Evolutionary conservation across 2,329 filamentous ascomycete genomes (phyloP).

Genomic region (Metarhizium sp.): DNA sequence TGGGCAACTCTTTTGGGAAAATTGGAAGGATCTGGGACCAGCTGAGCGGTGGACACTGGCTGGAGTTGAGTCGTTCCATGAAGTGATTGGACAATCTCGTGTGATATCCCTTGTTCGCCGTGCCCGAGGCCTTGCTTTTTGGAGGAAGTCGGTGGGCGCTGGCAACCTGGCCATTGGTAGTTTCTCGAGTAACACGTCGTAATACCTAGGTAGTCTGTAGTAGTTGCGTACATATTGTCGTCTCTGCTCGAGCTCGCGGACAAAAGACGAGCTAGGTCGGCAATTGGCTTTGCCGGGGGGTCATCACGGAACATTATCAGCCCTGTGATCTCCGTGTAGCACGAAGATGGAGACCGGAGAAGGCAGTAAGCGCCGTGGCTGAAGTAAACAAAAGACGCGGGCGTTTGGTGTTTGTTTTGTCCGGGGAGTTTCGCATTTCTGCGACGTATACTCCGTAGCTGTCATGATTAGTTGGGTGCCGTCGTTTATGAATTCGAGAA

Average conservation of each 20-base stretch:
- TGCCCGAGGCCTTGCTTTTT: slow-evolving; percentile 1
- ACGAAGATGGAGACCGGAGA: background rate
- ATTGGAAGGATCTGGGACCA: slow-evolving; percentile 1
- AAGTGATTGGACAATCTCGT: background rate
- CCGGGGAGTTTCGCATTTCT: background rate
- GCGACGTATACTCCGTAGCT: background rate
- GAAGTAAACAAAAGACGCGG: background rate
- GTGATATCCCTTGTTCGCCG: slow-evolving; percentile 3
- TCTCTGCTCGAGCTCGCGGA: background rate
- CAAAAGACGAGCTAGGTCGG: background rate
- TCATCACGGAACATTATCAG: background rate
- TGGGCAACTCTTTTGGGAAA: background rate
- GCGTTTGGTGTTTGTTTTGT: background rate
- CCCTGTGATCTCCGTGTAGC: background rate
- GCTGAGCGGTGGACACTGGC: slow-evolving; percentile 1
- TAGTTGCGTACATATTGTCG: too few species aligned
- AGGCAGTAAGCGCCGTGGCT: background rate
- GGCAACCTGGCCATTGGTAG: background rate
- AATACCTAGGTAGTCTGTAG: background rate
- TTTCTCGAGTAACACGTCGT: too few species aligned
- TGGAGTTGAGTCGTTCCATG: background rate
- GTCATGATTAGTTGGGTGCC: too few species aligned
- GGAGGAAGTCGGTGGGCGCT: background rate
- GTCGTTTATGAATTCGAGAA: background rate
- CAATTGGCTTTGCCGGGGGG: background rate